Conservation (phyloP, 1,284 basidiomycete genomes). For the Schizophyllum commune region DNA sequence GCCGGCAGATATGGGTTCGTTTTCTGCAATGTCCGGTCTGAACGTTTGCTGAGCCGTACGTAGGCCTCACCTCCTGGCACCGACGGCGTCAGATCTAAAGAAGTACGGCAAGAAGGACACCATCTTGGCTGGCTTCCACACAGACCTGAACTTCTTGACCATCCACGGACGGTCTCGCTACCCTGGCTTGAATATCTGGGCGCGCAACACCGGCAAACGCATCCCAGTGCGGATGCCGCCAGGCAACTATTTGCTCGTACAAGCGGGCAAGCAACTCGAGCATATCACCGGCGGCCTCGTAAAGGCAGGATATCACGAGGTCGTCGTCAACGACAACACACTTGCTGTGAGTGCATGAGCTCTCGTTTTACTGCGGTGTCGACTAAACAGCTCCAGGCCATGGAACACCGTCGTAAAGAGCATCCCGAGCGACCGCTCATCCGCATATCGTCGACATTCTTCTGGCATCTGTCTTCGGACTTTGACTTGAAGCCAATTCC, state of each 20-base stretch:
- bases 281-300: slow-evolving; percentile 82
- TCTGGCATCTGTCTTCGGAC: slow-evolving; percentile 89
- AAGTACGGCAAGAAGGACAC: slow-evolving; percentile 73
- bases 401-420: slow-evolving; percentile 49
- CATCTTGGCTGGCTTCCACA: slow-evolving; percentile 88
- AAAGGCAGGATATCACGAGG: slow-evolving; percentile 90
- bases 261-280: slow-evolving; percentile 90
- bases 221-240: slow-evolving; percentile 77
- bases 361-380: background rate
- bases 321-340: slow-evolving; percentile 79
- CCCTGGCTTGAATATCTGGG: slow-evolving; percentile 85
- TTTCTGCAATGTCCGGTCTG: slow-evolving; percentile 1
- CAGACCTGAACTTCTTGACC: slow-evolving; percentile 77
- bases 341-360: slow-evolving; percentile 40
- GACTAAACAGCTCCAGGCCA: slow-evolving; percentile 36
- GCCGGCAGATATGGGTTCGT: slow-evolving; percentile 77
- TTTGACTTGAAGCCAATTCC: slow-evolving; percentile 63
- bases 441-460: slow-evolving; percentile 90
- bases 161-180: slow-evolving; percentile 88
- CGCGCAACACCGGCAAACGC: slow-evolving; percentile 82
- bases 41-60: background rate
- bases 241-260: slow-evolving; percentile 69
- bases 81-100: slow-evolving; percentile 80
- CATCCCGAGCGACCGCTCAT: slow-evolving; percentile 75
- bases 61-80: slow-evolving; percentile 83